phyloP scores from a whole-genome alignment of 2,329 filamentous ascomycete genomes.

The Amauroascus niger region DNA sequence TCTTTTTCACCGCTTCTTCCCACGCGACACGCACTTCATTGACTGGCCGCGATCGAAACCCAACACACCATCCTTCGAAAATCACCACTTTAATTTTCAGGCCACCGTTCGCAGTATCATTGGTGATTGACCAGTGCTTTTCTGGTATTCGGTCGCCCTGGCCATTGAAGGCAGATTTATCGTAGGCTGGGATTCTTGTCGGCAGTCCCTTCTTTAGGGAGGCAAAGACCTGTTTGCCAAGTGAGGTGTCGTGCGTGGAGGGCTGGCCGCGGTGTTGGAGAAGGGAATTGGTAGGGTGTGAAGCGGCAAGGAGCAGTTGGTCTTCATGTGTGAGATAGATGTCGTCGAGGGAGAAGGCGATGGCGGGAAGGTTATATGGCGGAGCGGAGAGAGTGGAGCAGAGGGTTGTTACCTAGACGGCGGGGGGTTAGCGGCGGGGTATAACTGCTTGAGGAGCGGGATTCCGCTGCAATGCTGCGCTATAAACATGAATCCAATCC shows the following conservation, averaged over 20 bases:
- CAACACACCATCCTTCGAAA: conserved; percentile 86
- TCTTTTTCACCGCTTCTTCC: conserved; percentile 37
- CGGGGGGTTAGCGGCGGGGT: conserved; percentile 1
- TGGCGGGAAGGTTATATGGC: conserved; percentile 52
- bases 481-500: not conserved
- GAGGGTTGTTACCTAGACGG: conserved; percentile 49
- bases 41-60: conserved; percentile 59
- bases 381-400: conserved; percentile 49
- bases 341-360: conserved; percentile 78
- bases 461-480: not conserved
- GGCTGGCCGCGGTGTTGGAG: conserved; percentile 77
- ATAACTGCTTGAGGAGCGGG: not conserved
- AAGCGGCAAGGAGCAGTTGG: conserved; percentile 54
- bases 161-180: conserved; percentile 69
- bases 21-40: conserved; percentile 48
- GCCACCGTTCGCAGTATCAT: conserved; percentile 25
- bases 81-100: conserved; percentile 54
- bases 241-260: conserved; percentile 65
- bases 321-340: conserved; percentile 68
- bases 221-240: conserved; percentile 55
- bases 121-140: conserved; percentile 50
- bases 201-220: conserved; percentile 44
- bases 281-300: conserved; percentile 61
- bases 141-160: conserved; percentile 63
- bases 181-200: conserved; percentile 63